Conservation (phyloP, 306 rosid genomes). For the Cucurbita pepo region DNA sequence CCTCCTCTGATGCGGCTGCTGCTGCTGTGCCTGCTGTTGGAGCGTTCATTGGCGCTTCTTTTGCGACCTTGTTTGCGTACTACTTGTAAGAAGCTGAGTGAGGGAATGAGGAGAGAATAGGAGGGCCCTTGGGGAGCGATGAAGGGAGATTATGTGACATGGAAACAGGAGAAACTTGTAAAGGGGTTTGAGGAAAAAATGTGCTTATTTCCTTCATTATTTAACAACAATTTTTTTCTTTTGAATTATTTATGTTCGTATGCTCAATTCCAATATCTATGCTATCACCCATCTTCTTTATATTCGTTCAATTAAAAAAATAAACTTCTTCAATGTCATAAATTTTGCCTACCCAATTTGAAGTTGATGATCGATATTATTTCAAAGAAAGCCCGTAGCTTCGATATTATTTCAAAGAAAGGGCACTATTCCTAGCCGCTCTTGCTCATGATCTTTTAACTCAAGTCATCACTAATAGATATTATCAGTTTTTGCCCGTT, state of each 20-base stretch:
- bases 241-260: neutral
- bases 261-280: neutral
- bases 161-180: neutral
- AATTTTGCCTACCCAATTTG: too few species aligned
- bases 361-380: too few species aligned
- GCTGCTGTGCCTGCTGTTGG: conserved; percentile 22
- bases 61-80: conserved; percentile 23
- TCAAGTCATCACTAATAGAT: too few species aligned
- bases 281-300: too few species aligned
- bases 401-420: too few species aligned
- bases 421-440: too few species aligned
- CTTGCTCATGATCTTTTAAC: too few species aligned
- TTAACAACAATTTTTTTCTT: neutral
- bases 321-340: too few species aligned
- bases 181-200: neutral
- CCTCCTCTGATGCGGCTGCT: conserved; percentile 6
- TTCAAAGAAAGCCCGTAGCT: too few species aligned
- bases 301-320: too few species aligned
- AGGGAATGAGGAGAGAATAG: neutral
- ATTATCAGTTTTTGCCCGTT: too few species aligned
- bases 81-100: conserved; percentile 1
- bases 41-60: conserved; percentile 27
- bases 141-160: neutral
- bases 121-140: neutral
- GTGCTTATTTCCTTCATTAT: neutral